These are phyloP conservation scores for Trifolium subterraneum DNA, from an alignment of 306 rosid genomes.

Conservation along the genomic window DNA sequence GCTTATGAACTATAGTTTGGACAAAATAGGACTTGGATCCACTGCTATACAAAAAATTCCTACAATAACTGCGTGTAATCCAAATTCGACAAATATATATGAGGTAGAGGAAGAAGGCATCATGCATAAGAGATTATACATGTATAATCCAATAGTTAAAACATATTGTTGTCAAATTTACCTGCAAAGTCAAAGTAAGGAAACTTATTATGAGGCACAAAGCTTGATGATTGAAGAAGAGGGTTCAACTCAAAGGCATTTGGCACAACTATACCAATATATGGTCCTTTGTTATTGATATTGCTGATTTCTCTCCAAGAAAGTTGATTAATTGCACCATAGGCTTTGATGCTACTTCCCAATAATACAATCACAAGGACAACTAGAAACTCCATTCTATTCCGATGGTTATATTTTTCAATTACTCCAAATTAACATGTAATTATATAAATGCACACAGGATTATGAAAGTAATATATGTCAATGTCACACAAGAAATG, in stretches of 20 bases:
- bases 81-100: background rate
- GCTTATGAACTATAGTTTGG: too few species aligned
- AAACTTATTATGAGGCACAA: slow-evolving; percentile 47
- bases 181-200: slow-evolving; percentile 70
- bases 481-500: background rate
- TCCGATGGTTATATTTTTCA: background rate
- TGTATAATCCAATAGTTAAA: background rate
- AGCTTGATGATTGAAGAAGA: slow-evolving; percentile 68
- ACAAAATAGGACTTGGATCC: too few species aligned
- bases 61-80: too few species aligned
- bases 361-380: slow-evolving; percentile 38
- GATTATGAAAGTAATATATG: background rate
- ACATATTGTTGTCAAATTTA: slow-evolving; percentile 12
- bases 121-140: background rate
- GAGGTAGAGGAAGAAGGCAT: background rate
- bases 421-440: background rate
- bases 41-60: too few species aligned
- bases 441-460: background rate
- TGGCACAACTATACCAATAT: slow-evolving; percentile 77
- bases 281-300: slow-evolving; percentile 64
- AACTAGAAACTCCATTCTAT: slow-evolving; percentile 34
- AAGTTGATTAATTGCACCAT: slow-evolving; percentile 49
- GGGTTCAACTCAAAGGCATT: slow-evolving; percentile 73
- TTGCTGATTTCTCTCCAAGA: slow-evolving; percentile 45
- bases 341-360: slow-evolving; percentile 39